Base-by-base conservation (phyloP, 371 early-diverging fungal genomes). In the Mucor piriformis region DNA sequence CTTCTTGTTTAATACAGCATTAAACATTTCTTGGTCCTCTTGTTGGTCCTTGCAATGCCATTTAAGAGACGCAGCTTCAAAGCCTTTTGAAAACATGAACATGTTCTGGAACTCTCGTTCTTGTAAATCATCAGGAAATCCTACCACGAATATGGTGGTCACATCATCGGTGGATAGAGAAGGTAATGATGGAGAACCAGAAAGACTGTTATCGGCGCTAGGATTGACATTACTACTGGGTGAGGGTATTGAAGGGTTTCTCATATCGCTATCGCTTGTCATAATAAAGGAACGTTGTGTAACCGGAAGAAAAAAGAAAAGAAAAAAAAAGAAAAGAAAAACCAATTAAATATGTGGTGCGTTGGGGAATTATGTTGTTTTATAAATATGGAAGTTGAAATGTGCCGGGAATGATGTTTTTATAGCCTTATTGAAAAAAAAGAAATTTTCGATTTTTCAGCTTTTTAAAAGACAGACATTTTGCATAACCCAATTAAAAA, bases 21-120 rank as follows among this genome's bases (percentile, higher is more conserved):
- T n/a, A 49, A 35, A 33, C 37, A 50, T 25, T 3, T 50, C 55
- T 23, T 25, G 57, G 50, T 75, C 75, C 13, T 74, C 73, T 23
- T 81, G 76, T 32, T 81, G 79, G 32, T 87, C 88, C 57, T 80
- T 83, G 53, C 81, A 73, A 37, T 92, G 93, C 60, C 85, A 83
- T 76, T 96, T 96, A 50, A 98, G 79, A 1, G 93, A 91, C 5
- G 96, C 95, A 3, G 93, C 96, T 74, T 96, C 96, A 67, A 96
- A 98, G 1, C 97, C 98, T 15, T 91, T 86, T 10, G 90, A 88
- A 69, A 98, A 97, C 5, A 87, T 89, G 79, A 98, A 98, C 95
- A 96, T 95, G 73, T 95, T 96, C 64, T 94, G 95, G 65, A 98
- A 96, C 77, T 98, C 98, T 63, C 98, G 76, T 73, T 98, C 98